phyloP scores from a whole-genome alignment of 176 grass and related monocot genomes.

The Hordeum marinum region DNA sequence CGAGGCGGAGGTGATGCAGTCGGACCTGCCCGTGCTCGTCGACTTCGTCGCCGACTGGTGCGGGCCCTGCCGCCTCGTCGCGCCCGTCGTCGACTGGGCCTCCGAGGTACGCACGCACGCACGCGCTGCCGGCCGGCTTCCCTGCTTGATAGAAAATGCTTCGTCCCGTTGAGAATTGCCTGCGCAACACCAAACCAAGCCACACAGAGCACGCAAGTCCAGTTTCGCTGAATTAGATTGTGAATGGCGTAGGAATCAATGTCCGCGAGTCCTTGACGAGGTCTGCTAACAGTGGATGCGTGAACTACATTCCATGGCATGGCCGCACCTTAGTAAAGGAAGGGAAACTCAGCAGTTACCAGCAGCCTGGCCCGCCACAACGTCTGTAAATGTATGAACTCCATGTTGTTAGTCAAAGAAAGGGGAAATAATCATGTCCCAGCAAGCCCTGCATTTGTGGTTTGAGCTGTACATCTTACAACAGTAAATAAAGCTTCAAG shows the following conservation, averaged over 20 bases:
- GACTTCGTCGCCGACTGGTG: slow-evolving; percentile 98
- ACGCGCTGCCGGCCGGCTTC: not conserved
- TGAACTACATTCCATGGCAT: too few relatives aligned
- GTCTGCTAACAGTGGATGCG: not conserved
- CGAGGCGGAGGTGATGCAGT: slow-evolving; percentile 64
- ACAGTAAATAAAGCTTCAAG: not conserved
- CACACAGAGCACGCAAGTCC: too few relatives aligned
- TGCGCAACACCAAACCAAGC: not conserved
- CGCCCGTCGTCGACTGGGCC: slow-evolving; percentile 83
- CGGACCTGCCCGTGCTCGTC: slow-evolving; percentile 83
- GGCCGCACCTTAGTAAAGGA: not conserved
- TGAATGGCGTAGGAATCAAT: not conserved
- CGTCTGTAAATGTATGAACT: not conserved
- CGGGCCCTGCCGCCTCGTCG: slow-evolving; percentile 89
- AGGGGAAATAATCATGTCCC: not conserved
- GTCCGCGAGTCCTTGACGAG: not conserved
- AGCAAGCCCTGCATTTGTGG: not conserved
- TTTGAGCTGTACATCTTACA: not conserved
- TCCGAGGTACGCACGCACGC: slow-evolving; percentile 53
- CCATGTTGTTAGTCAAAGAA: not conserved
- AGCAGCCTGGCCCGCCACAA: not conserved
- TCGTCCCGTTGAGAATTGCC: not conserved
- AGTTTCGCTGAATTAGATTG: not conserved
- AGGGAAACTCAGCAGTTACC: not conserved
- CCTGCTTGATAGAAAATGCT: not conserved